Evolutionary conservation across 2,329 filamentous ascomycete species (phyloP).

Genomic region (Colletotrichum lini): DNA sequence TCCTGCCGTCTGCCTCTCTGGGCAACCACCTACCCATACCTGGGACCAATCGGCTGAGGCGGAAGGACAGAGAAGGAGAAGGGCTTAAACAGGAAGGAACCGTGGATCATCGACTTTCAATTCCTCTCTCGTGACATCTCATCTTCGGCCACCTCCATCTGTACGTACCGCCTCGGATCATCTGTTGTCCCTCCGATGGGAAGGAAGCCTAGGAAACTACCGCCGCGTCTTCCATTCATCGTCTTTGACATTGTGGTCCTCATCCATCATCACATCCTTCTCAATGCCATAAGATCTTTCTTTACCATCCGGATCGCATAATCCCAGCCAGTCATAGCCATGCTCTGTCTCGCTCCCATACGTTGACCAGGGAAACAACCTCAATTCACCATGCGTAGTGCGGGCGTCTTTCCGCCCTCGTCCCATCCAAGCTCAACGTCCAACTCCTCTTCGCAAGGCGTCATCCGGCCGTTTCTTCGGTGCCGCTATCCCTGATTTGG

Average conservation of each 20-base stretch:
- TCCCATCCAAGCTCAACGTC: not conserved
- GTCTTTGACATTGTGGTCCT: no score
- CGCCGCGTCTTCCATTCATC: not conserved
- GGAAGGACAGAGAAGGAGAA: not conserved
- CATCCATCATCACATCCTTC: not conserved
- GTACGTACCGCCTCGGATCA: not conserved
- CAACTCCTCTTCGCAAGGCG: not conserved
- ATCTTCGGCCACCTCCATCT: no score
- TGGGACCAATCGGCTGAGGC: no score
- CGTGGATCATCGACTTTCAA: not conserved
- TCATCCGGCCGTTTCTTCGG: not conserved
- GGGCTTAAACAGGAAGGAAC: not conserved
- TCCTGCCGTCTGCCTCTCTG: conserved; percentile 10
- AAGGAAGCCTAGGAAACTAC: not conserved
- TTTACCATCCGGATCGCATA: not conserved
- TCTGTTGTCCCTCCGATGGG: not conserved
- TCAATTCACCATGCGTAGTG: not conserved
- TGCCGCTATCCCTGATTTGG: conserved; percentile 2
- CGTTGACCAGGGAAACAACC: not conserved
- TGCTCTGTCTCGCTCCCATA: not conserved
- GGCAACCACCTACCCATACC: not conserved
- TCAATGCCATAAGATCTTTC: not conserved
- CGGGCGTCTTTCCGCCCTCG: no score
- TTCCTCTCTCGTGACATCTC: not conserved
- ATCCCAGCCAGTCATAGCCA: not conserved